Evolutionary conservation across 1,284 basidiomycete genomes (phyloP).

Genomic region (Ustilago loliicola): DNA sequence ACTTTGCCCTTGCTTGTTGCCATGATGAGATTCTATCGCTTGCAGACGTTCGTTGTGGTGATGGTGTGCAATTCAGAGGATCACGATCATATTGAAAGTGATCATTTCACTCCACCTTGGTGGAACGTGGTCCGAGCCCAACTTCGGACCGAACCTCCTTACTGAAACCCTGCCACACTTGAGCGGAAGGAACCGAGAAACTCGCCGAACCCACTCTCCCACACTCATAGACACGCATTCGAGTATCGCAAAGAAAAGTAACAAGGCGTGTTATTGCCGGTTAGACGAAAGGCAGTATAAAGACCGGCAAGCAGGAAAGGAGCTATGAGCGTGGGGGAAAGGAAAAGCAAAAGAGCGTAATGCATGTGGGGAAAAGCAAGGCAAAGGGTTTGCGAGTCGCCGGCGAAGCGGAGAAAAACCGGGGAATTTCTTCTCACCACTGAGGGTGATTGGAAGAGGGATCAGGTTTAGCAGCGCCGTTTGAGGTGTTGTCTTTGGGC

Average conservation of each 20-base stretch:
- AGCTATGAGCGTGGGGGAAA: not conserved
- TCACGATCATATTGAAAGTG: not conserved
- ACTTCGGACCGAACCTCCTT: not conserved
- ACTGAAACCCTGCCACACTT: not conserved
- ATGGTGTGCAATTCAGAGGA: not conserved
- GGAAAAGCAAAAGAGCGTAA: not conserved
- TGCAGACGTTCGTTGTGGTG: not conserved
- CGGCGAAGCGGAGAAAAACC: not conserved
- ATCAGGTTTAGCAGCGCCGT: not conserved
- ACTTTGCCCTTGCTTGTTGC: conserved; percentile 11
- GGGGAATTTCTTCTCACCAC: not conserved
- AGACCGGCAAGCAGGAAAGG: not conserved
- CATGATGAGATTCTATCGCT: not conserved
- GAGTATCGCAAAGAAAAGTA: too few species aligned
- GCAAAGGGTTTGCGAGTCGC: not conserved
- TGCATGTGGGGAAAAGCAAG: not conserved
- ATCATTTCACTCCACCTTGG: not conserved
- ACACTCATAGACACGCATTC: not conserved
- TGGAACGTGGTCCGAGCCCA: not conserved
- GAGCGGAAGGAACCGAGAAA: not conserved
- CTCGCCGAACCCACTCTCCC: not conserved
- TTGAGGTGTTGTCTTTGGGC: not conserved
- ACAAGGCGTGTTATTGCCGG: too few species aligned
- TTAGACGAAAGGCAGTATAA: not conserved
- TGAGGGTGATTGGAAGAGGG: not conserved